These are phyloP conservation scores for Rauvolfia tetraphylla DNA, from an alignment of 257 asterid genomes.

Conservation along the genomic window DNA sequence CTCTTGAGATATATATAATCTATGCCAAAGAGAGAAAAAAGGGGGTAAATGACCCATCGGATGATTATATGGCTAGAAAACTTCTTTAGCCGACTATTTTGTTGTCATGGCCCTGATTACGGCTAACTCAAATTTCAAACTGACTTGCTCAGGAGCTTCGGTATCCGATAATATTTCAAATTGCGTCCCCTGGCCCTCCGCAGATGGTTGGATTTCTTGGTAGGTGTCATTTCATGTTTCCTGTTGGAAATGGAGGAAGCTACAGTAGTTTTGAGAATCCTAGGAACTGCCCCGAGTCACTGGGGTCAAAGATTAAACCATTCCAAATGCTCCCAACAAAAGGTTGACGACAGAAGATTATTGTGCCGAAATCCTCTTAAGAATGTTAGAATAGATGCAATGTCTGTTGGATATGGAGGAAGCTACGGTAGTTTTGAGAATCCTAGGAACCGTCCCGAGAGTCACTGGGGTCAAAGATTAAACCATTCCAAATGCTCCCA, in stretches of 20 bases:
- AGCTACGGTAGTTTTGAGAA: not conserved
- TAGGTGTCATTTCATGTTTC: not conserved
- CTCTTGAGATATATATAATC: not conserved
- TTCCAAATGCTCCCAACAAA: not conserved
- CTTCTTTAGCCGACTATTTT: not conserved
- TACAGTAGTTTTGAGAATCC: not conserved
- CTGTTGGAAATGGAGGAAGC: not conserved
- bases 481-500: not conserved
- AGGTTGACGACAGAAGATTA: not conserved
- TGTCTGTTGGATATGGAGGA: not conserved
- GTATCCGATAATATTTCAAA: conserved; percentile 23
- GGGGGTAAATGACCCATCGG: not conserved
- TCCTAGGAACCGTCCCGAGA: not conserved
- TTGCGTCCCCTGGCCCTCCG: conserved; percentile 13
- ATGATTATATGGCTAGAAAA: not conserved
- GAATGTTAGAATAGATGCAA: not conserved
- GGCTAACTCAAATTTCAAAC: conserved; percentile 2
- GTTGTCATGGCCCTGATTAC: not conserved
- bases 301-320: no score
- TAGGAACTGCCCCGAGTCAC: not conserved
- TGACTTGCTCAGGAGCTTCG: conserved; percentile 28
- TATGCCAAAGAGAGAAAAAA: not conserved
- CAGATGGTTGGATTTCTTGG: conserved; percentile 3
- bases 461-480: no score
- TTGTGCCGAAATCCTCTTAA: not conserved